Evolutionary conservation across 306 rosid genomes (phyloP), one percentile per base, ranked within the genome.

Genomic region (Pyrus pyrifolia): DNA sequence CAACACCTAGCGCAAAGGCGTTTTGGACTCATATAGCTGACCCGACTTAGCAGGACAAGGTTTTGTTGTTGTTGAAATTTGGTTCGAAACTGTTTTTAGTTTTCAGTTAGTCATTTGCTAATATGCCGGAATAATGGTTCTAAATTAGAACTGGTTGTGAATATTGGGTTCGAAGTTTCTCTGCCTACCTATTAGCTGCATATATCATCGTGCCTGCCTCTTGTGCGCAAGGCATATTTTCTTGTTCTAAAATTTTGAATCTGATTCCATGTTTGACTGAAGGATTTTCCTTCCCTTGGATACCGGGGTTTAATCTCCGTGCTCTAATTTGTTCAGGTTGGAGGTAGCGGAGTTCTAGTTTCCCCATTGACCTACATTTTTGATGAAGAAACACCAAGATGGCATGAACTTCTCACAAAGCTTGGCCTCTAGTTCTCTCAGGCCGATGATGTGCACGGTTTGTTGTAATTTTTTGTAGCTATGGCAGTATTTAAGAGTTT

Each of bases 261-360:
- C 49, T 75, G 10, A 19, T 30, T 21, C 58, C 53, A 12, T 65
- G 61, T 75, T 52, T 44, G 33, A 18, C 31, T 10, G 11, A 22
- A 58, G 21, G 6, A 18, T 45, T n/a, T 57, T 35, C 17, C 8
- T 72, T 57, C 22, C 22, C 49, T 59, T 38, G 2, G 45, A 25
- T 29, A 5, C 23, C 3, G 44, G 49, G 29, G 29, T 57, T n/a
- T 76, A 33, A 65, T 49, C 2, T 45, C 25, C 31, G 45, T 17
- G 58, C n/a, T 49, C 33, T 57, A 65, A 72, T 62, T 70, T 79
- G 73, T 85, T 89, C 88, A 95, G 97, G 80, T 95, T 30, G 97
- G 99, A 67, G 99, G 99, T 79, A 95, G 97, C 38, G 99, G 99
- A 35, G 99, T 92, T 87, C 88, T 95, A 68, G n/a, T 92, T 76